Conservation (phyloP, 768 basidiomycete species). For the Neoboletus magnificus region DNA sequence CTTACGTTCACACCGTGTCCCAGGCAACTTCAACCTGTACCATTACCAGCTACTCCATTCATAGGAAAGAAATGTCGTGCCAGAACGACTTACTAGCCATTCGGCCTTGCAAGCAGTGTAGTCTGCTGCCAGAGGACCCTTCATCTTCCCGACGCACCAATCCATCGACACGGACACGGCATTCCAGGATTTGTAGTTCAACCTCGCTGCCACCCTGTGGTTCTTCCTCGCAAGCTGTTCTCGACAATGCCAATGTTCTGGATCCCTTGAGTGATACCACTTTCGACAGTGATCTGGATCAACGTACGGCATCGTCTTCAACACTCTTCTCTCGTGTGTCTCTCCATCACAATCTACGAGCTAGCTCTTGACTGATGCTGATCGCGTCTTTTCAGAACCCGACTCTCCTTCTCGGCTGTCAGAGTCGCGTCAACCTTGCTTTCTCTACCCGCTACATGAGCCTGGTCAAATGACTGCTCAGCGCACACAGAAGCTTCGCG, state of each 20-base stretch:
- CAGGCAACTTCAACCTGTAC: constrained; percentile 24
- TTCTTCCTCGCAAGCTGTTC: not conserved
- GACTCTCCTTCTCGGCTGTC: not conserved
- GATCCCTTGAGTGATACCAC: constrained; percentile 10
- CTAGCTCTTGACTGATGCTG: constrained; percentile 3
- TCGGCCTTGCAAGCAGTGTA: constrained; percentile 4
- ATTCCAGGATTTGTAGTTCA: constrained; percentile 13
- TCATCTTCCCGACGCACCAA: constrained; percentile 1
- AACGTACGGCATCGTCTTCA: constrained; percentile 18
- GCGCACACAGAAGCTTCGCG: constrained; percentile 25
- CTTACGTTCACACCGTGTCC: constrained; percentile 22
- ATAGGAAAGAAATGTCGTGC: constrained; percentile 17
- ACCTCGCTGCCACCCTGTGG: constrained; percentile 2
- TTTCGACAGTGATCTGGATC: constrained; percentile 19
- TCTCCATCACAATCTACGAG: constrained; percentile 3
- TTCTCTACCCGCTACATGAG: constrained; percentile 14
- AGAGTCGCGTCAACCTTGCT: constrained; percentile 9
- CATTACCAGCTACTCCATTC: constrained; percentile 7
- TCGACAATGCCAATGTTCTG: not conserved
- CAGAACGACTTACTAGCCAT: constrained; percentile 9
- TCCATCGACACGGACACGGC: constrained; percentile 5
- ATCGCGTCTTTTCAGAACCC: constrained; percentile 6
- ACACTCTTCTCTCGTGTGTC: constrained; percentile 18
- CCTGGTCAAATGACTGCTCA: constrained; percentile 27
- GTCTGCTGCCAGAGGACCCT: not conserved